Base-by-base conservation (phyloP, 495 filamentous ascomycete genomes). In the Trichoderma orchidacearum region DNA sequence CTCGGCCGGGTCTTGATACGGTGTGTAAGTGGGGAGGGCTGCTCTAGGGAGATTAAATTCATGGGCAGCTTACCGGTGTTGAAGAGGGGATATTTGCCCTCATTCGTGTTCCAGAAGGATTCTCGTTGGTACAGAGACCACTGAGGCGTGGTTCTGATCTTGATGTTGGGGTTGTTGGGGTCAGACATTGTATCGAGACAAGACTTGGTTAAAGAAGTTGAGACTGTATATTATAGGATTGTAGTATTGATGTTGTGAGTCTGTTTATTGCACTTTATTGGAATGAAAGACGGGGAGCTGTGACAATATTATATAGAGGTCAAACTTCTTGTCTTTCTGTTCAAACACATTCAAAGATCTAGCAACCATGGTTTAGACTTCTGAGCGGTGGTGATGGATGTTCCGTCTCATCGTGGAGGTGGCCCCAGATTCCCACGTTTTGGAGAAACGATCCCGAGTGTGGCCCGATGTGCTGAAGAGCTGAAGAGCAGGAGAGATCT, bases 101-200 rank as follows among this genome's bases (percentile, higher is more conserved):
- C 72, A 52, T 84, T 85, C 28, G 69, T 62, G 21, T 74, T 79
- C 79, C 74, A 77, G 59, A 85, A 83, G 50, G 80, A 74, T 61
- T 85, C 79, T 3, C 81, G 71, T 55, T 85, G 82, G 58, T 85
- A 85, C 5, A 81, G 69, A 5, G 63, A 76, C 72, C 75, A 85
- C 71, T 83, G 79, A 21, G 81, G 80, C 1, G 81, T 85, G 51
- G 66, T 75, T 30, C 82, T 68, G 27, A 74, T 68, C 34, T 72
- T 58, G 58, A 81, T 77, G 63, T 82, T 82, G 8, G 77, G 75
- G 59, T 79, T 80, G 5, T 73, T 76, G 15, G 79, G 75, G 62
- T 85, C 79, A 48, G 41, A 48, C 41, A 48, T 48, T 1, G 13
- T 41, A 6, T 2, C 8, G 36, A 2, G 1, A 35, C 12, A 9